Percentiles rank a stretch among this genome's conserved stretches.
phyloP scores from a whole-genome alignment of 2,329 filamentous ascomycete genomes.

The Corynespora cassiicola region DNA sequence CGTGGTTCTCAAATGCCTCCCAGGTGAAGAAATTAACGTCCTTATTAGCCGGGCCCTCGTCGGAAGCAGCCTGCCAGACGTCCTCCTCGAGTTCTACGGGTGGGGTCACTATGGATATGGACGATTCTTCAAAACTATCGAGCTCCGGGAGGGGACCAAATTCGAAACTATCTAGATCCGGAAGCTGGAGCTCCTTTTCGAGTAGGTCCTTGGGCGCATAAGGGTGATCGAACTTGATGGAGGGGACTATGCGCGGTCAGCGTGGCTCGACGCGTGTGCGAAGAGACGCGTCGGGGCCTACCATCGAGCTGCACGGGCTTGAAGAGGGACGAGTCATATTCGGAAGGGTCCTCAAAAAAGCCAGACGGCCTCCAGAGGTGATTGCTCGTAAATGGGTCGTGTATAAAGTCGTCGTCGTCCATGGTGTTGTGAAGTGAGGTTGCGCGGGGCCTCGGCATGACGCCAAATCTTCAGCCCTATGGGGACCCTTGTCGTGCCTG shows the following conservation, averaged over 20 bases:
- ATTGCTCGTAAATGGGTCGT: slow-evolving; percentile 69
- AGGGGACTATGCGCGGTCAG: slow-evolving; percentile 38
- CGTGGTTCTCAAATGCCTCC: slow-evolving; percentile 66
- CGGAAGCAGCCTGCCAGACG: slow-evolving; percentile 47
- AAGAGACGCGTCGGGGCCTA: slow-evolving; percentile 34
- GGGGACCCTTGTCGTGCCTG: slow-evolving; percentile 18
- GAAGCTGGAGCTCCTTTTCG: slow-evolving; percentile 42
- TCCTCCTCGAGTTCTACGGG: slow-evolving; percentile 36
- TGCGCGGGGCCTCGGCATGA: slow-evolving; percentile 40
- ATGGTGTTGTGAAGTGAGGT: slow-evolving; percentile 21
- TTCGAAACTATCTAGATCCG: slow-evolving; percentile 47
- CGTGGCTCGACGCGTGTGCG: slow-evolving; percentile 27
- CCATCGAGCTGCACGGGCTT: slow-evolving; percentile 43
- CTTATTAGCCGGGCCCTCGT: slow-evolving; percentile 38
- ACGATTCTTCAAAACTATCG: slow-evolving; percentile 37
- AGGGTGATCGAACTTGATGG: slow-evolving; percentile 46
- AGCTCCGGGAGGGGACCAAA: slow-evolving; percentile 47
- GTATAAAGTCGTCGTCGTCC: slow-evolving; percentile 50
- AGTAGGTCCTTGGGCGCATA: slow-evolving; percentile 46
- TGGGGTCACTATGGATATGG: slow-evolving; percentile 31
- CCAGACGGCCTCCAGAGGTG: slow-evolving; percentile 65
- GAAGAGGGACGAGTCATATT: slow-evolving; percentile 38
- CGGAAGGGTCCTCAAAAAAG: slow-evolving; percentile 41
- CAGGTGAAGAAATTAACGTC: slow-evolving; percentile 65
- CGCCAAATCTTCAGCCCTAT: slow-evolving; percentile 39